A percentile compares a stretch with the other conserved stretches of the same genome.
phyloP scores from a whole-genome alignment of 2,329 filamentous ascomycete species.

The Diplodia scrobiculata region DNA sequence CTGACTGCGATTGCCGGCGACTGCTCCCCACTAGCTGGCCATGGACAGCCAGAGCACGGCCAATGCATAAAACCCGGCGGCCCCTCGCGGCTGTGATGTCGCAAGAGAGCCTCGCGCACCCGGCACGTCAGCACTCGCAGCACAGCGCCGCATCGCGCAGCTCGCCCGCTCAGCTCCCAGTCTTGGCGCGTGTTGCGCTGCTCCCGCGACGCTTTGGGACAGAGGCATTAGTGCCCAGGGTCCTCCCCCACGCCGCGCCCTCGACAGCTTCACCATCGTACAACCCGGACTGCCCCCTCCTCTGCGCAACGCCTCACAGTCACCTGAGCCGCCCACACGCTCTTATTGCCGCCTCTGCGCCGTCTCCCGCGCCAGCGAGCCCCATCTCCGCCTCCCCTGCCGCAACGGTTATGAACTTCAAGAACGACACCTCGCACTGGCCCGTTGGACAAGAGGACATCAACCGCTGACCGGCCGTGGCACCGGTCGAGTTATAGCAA shows the following conservation, averaged over 20 bases:
- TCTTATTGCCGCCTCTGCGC: conserved; percentile 9
- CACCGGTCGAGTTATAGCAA: conserved; percentile 5
- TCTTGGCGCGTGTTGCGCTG: not conserved
- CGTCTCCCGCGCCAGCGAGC: not conserved
- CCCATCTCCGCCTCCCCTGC: conserved; percentile 10
- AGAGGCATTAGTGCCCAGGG: conserved; percentile 5
- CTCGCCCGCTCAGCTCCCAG: not conserved
- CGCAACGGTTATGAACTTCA: conserved; percentile 47
- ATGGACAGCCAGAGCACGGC: conserved; percentile 5
- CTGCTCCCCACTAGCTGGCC: conserved; percentile 6
- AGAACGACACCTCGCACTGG: conserved; percentile 48
- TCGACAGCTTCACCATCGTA: not conserved
- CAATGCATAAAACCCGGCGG: conserved; percentile 6
- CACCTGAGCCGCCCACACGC: conserved; percentile 12
- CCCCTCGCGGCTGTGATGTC: not conserved
- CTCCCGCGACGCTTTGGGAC: conserved; percentile 6
- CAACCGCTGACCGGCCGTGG: conserved; percentile 42
- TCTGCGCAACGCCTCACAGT: conserved; percentile 7
- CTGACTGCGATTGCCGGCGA: not conserved
- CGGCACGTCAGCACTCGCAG: not conserved
- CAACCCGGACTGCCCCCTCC: conserved; percentile 14
- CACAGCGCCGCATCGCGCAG: not conserved
- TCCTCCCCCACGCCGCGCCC: conserved; percentile 20
- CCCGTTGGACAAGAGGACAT: conserved; percentile 52
- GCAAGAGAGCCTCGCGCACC: conserved; percentile 1